phyloP scores from a whole-genome alignment of 2,329 filamentous ascomycete species.

The Endoconidiophora laricicola region DNA sequence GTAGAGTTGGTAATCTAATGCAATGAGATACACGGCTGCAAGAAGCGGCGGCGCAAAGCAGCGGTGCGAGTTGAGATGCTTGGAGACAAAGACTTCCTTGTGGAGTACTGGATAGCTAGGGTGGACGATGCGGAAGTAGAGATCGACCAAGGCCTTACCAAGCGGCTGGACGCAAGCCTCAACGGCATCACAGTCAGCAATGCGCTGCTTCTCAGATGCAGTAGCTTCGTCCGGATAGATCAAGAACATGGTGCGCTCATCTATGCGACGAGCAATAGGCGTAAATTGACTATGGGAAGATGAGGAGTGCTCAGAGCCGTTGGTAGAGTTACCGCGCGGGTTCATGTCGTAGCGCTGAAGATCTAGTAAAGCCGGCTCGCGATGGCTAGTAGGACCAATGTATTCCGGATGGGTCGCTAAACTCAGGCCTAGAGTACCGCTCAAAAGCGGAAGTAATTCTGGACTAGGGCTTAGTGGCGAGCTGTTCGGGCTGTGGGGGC shows the following conservation, averaged over 20 bases:
- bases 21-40: constrained; percentile 35
- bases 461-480: constrained; percentile 8
- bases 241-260: constrained; percentile 22
- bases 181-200: constrained; percentile 31
- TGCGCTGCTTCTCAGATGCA: constrained; percentile 24
- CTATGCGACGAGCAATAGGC: constrained; percentile 20
- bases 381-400: constrained; percentile 41
- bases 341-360: constrained; percentile 35
- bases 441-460: constrained; percentile 19
- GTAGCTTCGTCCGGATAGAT: constrained; percentile 22
- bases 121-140: constrained; percentile 41
- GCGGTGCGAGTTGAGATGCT: constrained; percentile 32
- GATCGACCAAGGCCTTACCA: constrained; percentile 37
- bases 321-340: background rate
- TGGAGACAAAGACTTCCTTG: constrained; percentile 36
- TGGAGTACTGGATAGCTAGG: constrained; percentile 35
- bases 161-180: constrained; percentile 31
- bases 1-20: constrained; percentile 34
- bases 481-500: background rate
- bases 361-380: constrained; percentile 39
- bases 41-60: constrained; percentile 34
- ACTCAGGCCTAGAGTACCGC: constrained; percentile 36
- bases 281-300: constrained; percentile 10
- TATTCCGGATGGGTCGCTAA: constrained; percentile 42
- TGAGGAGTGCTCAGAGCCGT: constrained; percentile 7